A percentile compares a stretch with the other conserved stretches of the same genome.
Conservation (phyloP, 2,329 filamentous ascomycete species). For the Phaeomoniella chlamydospora region DNA sequence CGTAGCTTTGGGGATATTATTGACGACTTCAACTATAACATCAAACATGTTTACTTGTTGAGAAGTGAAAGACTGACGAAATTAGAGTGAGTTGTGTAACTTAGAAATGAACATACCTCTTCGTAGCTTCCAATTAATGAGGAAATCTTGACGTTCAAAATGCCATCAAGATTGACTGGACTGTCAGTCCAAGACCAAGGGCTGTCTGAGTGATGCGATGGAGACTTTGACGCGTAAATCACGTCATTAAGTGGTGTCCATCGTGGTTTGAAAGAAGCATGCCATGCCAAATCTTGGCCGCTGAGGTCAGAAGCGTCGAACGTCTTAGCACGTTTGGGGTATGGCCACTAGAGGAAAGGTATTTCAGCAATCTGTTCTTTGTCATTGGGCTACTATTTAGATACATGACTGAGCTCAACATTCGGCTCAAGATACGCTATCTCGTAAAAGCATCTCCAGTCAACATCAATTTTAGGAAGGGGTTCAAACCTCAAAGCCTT, state of each 20-base stretch:
- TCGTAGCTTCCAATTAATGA: background rate
- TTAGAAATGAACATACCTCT: background rate
- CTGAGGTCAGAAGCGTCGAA: conserved; percentile 47
- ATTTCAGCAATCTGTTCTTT: conserved; percentile 24
- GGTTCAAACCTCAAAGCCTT: conserved; percentile 82
- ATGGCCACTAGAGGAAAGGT: conserved; percentile 57
- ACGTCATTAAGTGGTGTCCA: conserved; percentile 67
- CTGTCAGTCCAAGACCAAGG: conserved; percentile 26
- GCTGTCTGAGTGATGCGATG: conserved; percentile 18
- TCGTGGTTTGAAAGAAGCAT: conserved; percentile 59
- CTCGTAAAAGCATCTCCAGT: too few relatives aligned
- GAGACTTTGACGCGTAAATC: conserved; percentile 42
- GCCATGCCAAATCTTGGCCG: conserved; percentile 51
- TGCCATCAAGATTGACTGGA: background rate
- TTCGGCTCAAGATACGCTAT: conserved; percentile 8
- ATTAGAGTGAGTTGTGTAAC: background rate
- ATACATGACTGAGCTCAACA: conserved; percentile 20
- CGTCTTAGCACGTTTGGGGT: conserved; percentile 63
- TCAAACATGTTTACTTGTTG: background rate
- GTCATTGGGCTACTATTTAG: conserved; percentile 25
- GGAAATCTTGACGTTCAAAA: background rate
- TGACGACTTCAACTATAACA: background rate
- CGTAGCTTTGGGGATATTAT: conserved; percentile 16
- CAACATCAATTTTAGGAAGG: too few relatives aligned
- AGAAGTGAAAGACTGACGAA: background rate